phyloP scores from a whole-genome alignment of 164 flowering plant genomes.

The Cinnamomum micranthum region DNA sequence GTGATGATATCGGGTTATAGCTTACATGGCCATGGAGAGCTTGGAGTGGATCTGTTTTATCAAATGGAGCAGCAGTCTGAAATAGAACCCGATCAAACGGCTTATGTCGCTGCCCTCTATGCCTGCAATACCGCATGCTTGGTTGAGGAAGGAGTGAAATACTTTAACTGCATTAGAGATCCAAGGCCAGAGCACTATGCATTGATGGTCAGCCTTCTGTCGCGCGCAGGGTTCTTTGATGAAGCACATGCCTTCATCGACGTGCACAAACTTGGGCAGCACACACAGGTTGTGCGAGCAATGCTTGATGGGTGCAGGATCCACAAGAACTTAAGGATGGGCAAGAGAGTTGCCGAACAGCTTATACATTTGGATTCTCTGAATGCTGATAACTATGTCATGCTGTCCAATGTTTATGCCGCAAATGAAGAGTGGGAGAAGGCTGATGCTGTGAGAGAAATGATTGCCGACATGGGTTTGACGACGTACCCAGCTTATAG shows the following conservation, averaged over 20 bases:
- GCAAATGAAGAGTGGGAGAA: constrained; percentile 35
- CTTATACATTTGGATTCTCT: constrained; percentile 59
- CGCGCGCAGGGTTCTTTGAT: constrained; percentile 43
- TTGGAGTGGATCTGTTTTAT: constrained; percentile 43
- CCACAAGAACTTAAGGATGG: constrained; percentile 29
- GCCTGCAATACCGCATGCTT: constrained; percentile 49
- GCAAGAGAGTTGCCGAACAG: constrained; percentile 40
- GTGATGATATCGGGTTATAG: constrained; percentile 60
- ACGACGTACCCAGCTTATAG: constrained; percentile 49
- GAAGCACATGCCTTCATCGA: constrained; percentile 51
- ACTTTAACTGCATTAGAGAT: constrained; percentile 38
- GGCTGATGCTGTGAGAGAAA: constrained; percentile 31
- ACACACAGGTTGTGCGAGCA: constrained; percentile 43
- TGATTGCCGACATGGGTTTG: constrained; percentile 56
- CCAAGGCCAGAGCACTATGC: constrained; percentile 43
- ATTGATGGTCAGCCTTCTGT: constrained; percentile 51
- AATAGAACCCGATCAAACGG: constrained; percentile 29
- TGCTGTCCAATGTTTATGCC: constrained; percentile 56
- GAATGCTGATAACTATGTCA: constrained; percentile 56
- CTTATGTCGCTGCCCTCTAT: constrained; percentile 46
- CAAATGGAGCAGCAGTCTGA: constrained; percentile 29
- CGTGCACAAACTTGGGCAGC: constrained; percentile 23
- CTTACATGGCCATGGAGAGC: constrained; percentile 61
- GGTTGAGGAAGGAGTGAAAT: constrained; percentile 50
- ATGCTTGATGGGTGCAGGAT: constrained; percentile 60